Percentiles rank a stretch among this genome's conserved stretches.
phyloP scores from a whole-genome alignment of 805 yeast species.

The Wickerhamomyces subpelliculosus region DNA sequence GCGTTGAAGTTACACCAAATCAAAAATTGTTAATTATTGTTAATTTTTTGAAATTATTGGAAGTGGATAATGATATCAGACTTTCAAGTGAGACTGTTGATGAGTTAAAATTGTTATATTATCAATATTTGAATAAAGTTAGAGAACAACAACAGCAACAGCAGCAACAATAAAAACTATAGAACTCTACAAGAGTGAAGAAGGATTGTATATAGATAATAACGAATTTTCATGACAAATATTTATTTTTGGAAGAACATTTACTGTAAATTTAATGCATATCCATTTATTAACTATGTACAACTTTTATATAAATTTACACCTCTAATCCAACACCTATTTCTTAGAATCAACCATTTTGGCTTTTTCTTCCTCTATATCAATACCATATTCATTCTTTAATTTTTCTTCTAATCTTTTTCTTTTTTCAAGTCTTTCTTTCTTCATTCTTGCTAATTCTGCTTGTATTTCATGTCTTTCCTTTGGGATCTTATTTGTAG shows the following conservation, averaged over 20 bases:
- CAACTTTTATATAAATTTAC: not conserved
- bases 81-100: slow-evolving; percentile 2
- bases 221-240: too few species aligned
- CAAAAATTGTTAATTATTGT: slow-evolving; percentile 6
- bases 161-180: too few species aligned
- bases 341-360: slow-evolving; percentile 21
- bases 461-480: slow-evolving; percentile 89
- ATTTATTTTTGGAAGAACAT: too few species aligned
- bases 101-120: slow-evolving; percentile 4
- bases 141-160: slow-evolving; percentile 1
- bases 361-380: slow-evolving; percentile 38
- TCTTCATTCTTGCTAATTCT: slow-evolving; percentile 80
- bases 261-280: too few species aligned
- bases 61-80: slow-evolving; percentile 2
- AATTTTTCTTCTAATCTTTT: slow-evolving; percentile 67
- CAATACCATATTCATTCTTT: slow-evolving; percentile 55
- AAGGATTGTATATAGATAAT: too few species aligned
- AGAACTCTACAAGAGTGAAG: too few species aligned
- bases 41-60: slow-evolving; percentile 8
- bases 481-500: slow-evolving; percentile 85
- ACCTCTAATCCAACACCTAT: not conserved
- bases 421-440: slow-evolving; percentile 69
- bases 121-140: slow-evolving; percentile 1
- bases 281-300: too few species aligned
- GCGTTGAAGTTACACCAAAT: not conserved